Evolutionary conservation across 202 grass and related monocot genomes (phyloP).

Genomic region (Musa balbisiana): DNA sequence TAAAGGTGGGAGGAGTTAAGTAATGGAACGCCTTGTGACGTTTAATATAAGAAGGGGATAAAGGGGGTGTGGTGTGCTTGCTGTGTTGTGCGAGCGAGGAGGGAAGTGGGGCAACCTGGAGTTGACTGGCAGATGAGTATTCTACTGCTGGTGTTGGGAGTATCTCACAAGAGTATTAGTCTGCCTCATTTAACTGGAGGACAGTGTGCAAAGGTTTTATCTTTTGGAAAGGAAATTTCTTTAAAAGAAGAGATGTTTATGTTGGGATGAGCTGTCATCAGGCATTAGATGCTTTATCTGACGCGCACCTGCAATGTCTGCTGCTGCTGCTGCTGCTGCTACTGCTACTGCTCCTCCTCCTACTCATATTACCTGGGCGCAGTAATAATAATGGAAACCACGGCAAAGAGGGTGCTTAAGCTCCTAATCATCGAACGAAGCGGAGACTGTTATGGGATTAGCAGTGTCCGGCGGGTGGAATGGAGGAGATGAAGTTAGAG

Average conservation of each 20-base stretch:
- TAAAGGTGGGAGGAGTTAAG: not conserved
- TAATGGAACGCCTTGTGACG: not conserved
- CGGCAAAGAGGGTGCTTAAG: too few species aligned
- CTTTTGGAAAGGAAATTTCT: slow-evolving; percentile 3
- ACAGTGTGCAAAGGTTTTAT: not conserved
- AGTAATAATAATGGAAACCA: too few species aligned
- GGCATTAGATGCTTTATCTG: slow-evolving; percentile 29
- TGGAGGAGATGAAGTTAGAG: not conserved
- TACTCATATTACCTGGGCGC: too few species aligned
- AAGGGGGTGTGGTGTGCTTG: not conserved
- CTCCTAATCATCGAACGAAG: not conserved
- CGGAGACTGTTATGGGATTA: too few species aligned
- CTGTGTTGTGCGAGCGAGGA: not conserved
- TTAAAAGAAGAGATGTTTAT: slow-evolving; percentile 19
- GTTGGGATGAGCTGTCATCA: slow-evolving; percentile 42
- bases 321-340: not conserved
- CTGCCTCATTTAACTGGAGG: slow-evolving; percentile 6
- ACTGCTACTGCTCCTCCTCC: too few species aligned
- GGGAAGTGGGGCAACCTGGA: slow-evolving; percentile 22
- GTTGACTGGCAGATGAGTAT: slow-evolving; percentile 22
- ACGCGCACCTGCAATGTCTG: slow-evolving; percentile 10
- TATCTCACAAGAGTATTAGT: not conserved
- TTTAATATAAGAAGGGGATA: not conserved
- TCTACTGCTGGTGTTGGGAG: not conserved
- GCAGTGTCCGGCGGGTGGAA: too few species aligned